A percentile compares a stretch with the other conserved stretches of the same genome.
Conservation (phyloP, 768 basidiomycete genomes). For the Mycena floridula region DNA sequence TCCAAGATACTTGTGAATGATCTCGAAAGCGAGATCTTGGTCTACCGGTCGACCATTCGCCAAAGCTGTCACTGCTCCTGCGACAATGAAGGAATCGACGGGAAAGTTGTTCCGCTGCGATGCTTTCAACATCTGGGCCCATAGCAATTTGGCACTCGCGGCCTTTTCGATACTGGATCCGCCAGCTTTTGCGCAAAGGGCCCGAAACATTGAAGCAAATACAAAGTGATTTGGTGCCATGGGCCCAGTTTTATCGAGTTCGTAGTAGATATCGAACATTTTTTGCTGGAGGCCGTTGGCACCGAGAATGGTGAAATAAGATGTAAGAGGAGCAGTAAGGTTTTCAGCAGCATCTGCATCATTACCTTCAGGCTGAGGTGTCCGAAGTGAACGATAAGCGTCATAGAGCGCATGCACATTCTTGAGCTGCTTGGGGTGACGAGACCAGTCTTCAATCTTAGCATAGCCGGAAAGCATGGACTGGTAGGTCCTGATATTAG, state of each 20-base stretch:
- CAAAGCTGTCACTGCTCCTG: conserved; percentile 49
- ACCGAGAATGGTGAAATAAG: conserved; percentile 66
- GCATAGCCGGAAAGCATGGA: conserved; percentile 65
- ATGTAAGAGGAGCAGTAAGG: conserved; percentile 38
- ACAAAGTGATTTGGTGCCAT: conserved; percentile 54
- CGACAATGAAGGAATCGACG: conserved; percentile 49
- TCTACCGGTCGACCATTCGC: conserved; percentile 51
- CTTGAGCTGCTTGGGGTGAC: conserved; percentile 52
- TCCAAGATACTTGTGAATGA: conserved; percentile 58
- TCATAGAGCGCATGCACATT: conserved; percentile 58
- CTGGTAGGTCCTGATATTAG: conserved; percentile 59
- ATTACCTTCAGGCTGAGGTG: conserved; percentile 41
- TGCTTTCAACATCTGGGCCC: conserved; percentile 57
- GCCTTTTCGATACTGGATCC: conserved; percentile 35
- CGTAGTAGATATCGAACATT: conserved; percentile 72
- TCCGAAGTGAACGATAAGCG: conserved; percentile 44
- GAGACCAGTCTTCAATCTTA: conserved; percentile 55
- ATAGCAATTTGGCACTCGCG: conserved; percentile 65
- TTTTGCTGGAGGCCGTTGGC: conserved; percentile 53
- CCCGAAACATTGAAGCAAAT: conserved; percentile 62
- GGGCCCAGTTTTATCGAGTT: conserved; percentile 56
- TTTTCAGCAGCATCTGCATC: conserved; percentile 41
- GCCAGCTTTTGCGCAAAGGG: conserved; percentile 26
- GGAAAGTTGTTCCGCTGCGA: conserved; percentile 39
- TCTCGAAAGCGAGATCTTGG: conserved; percentile 59